These are phyloP conservation scores for Candida mattraensis DNA, from an alignment of 805 yeast genomes.

Conservation along the genomic window DNA sequence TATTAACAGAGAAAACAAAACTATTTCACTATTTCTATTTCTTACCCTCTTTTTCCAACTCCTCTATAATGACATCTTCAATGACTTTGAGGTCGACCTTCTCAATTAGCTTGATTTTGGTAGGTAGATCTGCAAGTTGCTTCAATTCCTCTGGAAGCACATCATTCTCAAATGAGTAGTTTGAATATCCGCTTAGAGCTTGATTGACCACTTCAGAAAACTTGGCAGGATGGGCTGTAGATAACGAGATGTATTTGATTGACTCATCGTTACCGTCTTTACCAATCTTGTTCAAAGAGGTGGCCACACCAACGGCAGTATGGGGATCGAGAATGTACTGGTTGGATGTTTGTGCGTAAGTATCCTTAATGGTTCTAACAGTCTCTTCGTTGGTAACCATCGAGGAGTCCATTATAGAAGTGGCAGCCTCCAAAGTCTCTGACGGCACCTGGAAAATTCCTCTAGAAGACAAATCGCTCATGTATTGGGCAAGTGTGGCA, in stretches of 20 bases:
- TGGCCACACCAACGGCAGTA: slow-evolving; percentile 89
- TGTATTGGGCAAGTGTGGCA: slow-evolving; percentile 66
- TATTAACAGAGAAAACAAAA: neutral
- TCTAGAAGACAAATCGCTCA: slow-evolving; percentile 68
- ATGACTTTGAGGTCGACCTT: slow-evolving; percentile 72
- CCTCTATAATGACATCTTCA: slow-evolving; percentile 73
- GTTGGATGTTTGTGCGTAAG: slow-evolving; percentile 56
- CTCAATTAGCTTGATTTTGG: slow-evolving; percentile 71
- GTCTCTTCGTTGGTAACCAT: slow-evolving; percentile 80
- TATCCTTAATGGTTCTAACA: slow-evolving; percentile 68
- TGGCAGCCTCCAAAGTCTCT: slow-evolving; percentile 64
- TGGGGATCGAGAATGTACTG: slow-evolving; percentile 94
- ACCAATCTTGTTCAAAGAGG: slow-evolving; percentile 63
- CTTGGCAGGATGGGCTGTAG: slow-evolving; percentile 99
- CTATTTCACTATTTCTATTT: neutral
- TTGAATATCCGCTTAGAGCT: slow-evolving; percentile 64
- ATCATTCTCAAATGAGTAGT: slow-evolving; percentile 81
- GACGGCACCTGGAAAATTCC: slow-evolving; percentile 77
- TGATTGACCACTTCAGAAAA: slow-evolving; percentile 93
- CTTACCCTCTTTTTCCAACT: slow-evolving; percentile 38
- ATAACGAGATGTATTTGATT: slow-evolving; percentile 66
- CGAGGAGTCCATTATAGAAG: slow-evolving; percentile 69
- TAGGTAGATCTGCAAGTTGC: slow-evolving; percentile 65
- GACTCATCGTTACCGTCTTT: slow-evolving; percentile 37
- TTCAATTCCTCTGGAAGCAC: slow-evolving; percentile 89